A percentile compares a stretch with the other conserved stretches of the same genome.
phyloP scores from a whole-genome alignment of 495 filamentous ascomycete genomes.

The Neurospora sp. region DNA sequence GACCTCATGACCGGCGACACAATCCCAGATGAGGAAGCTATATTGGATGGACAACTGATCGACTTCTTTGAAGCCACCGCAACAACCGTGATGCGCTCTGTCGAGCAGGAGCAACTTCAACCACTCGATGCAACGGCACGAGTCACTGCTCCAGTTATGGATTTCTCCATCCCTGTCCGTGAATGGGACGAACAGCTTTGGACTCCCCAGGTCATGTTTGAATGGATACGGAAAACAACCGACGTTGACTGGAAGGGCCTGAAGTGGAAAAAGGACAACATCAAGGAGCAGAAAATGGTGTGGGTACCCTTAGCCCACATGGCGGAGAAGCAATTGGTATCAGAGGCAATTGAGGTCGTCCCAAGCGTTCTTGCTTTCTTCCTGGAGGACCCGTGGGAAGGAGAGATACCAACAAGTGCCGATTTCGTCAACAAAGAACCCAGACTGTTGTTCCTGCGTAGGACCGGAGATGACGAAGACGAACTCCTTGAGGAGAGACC shows the following conservation, averaged over 20 bases:
- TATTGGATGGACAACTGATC: constrained; percentile 31
- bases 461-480: constrained; percentile 38
- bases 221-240: constrained; percentile 19
- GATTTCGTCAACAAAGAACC: constrained; percentile 42
- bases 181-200: constrained; percentile 41
- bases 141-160: constrained; percentile 48
- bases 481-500: constrained; percentile 31
- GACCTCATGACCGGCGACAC: constrained; percentile 16
- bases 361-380: constrained; percentile 10
- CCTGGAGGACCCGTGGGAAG: constrained; percentile 8
- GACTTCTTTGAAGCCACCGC: constrained; percentile 38
- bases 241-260: constrained; percentile 15
- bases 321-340: constrained; percentile 16
- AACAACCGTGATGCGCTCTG: constrained; percentile 24
- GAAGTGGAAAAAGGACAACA: constrained; percentile 33
- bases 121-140: constrained; percentile 47
- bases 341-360: constrained; percentile 26
- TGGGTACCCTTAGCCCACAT: constrained; percentile 37
- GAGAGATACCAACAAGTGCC: constrained; percentile 25
- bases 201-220: constrained; percentile 16
- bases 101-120: constrained; percentile 55
- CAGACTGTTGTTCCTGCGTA: constrained; percentile 42
- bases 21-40: neutral
- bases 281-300: constrained; percentile 33
- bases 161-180: constrained; percentile 45